These are phyloP conservation scores for Penicillium daleae DNA, from an alignment of 495 filamentous ascomycete species.

Conservation along the genomic window DNA sequence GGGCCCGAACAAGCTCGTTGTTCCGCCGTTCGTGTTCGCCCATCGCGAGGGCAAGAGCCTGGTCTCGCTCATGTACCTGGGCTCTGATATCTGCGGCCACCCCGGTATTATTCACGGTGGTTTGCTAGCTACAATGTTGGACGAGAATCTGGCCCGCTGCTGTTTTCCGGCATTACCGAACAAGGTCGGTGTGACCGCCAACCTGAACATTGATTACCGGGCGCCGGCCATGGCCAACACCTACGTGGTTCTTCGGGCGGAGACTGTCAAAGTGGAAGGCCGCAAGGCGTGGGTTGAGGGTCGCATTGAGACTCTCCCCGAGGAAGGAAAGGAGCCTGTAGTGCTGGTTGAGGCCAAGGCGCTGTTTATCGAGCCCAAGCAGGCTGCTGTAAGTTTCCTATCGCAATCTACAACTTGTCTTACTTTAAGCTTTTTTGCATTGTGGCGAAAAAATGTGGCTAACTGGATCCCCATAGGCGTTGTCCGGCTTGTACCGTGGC, in stretches of 20 bases:
- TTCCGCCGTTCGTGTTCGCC: constrained; percentile 79
- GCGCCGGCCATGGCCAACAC: constrained; percentile 74
- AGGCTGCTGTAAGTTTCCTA: constrained; percentile 64
- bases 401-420: neutral
- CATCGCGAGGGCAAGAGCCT: constrained; percentile 71
- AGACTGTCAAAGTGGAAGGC: constrained; percentile 86
- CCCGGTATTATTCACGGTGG: constrained; percentile 92
- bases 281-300: constrained; percentile 97
- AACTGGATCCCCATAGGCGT: constrained; percentile 28
- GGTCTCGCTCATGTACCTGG: constrained; percentile 78
- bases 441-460: constrained; percentile 9
- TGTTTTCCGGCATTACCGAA: constrained; percentile 90
- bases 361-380: constrained; percentile 86
- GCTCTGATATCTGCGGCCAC: constrained; percentile 84
- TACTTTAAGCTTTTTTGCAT: neutral
- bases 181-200: constrained; percentile 88
- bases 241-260: constrained; percentile 78
- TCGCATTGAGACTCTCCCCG: constrained; percentile 79
- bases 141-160: constrained; percentile 88
- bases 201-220: constrained; percentile 86
- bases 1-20: constrained; percentile 75
- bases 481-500: constrained; percentile 38
- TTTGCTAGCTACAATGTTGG: constrained; percentile 85
- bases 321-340: constrained; percentile 60
- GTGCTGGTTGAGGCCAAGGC: constrained; percentile 80